A percentile compares a stretch with the other conserved stretches of the same genome.
Evolutionary conservation across 495 filamentous ascomycete genomes (phyloP).

Genomic region (Peziza echinospora): DNA sequence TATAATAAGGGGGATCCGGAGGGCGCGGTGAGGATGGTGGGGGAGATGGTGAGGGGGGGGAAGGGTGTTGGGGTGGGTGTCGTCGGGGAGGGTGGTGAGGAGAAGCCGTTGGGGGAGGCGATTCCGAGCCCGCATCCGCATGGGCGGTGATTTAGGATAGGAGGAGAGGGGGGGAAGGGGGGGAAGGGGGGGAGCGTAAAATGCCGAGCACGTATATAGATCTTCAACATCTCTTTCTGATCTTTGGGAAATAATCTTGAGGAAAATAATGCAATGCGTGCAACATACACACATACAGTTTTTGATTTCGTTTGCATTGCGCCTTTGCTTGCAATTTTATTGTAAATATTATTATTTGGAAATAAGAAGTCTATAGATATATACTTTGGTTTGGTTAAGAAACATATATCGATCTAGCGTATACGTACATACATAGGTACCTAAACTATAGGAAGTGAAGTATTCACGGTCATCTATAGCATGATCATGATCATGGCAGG

Average conservation of each 20-base stretch:
- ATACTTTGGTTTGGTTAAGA: background rate
- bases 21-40: conserved; percentile 62
- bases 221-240: background rate
- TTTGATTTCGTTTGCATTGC: background rate
- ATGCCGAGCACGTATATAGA: background rate
- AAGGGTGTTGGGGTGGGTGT: background rate
- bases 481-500: background rate
- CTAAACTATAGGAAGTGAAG: background rate
- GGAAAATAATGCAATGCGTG: background rate
- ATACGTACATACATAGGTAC: too few relatives aligned
- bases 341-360: background rate
- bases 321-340: background rate
- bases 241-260: background rate
- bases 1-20: conserved; percentile 82
- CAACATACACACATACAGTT: background rate
- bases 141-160: background rate
- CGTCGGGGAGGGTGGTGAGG: background rate
- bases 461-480: background rate
- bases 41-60: conserved; percentile 34
- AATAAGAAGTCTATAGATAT: background rate
- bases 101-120: too few relatives aligned
- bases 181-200: background rate
- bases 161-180: background rate
- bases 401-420: too few relatives aligned
- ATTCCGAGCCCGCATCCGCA: too few relatives aligned